Evolutionary conservation across 164 flowering plant species (phyloP).

Genomic region (Vitis rotundifolia): DNA sequence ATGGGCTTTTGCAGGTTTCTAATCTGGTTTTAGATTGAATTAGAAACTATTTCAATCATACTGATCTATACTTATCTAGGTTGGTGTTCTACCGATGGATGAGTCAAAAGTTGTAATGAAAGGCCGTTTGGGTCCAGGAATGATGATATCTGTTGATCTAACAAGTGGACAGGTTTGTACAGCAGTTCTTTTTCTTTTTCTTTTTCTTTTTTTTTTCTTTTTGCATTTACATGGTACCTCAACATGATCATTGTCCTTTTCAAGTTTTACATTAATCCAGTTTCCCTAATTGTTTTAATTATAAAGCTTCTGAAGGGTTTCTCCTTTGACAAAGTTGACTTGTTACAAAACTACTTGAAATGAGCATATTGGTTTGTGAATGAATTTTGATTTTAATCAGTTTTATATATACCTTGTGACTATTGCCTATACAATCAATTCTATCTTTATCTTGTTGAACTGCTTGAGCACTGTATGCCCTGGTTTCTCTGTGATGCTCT

Average conservation of each 20-base stretch:
- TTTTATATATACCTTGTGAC: no score
- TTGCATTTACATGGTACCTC: neutral
- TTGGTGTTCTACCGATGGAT: constrained; percentile 96
- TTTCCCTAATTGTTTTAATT: no score
- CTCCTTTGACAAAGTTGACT: no score
- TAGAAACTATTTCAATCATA: neutral
- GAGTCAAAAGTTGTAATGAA: constrained; percentile 88
- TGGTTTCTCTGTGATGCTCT: no score
- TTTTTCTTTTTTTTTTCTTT: neutral
- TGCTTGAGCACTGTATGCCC: no score
- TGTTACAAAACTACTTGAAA: no score
- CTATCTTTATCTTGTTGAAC: no score
- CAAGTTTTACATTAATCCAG: no score
- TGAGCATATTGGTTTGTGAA: no score
- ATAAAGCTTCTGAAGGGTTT: no score
- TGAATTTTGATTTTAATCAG: no score
- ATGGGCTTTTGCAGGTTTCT: neutral
- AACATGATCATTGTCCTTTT: neutral
- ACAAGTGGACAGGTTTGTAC: constrained; percentile 79
- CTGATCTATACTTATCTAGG: constrained; percentile 40
- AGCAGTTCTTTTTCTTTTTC: neutral
- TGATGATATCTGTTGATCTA: constrained; percentile 96
- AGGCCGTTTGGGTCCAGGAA: constrained; percentile 99
- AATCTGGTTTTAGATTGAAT: neutral
- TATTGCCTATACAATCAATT: no score